Conservation (phyloP, 2,329 filamentous ascomycete species). For the Orbilia oligospora region DNA sequence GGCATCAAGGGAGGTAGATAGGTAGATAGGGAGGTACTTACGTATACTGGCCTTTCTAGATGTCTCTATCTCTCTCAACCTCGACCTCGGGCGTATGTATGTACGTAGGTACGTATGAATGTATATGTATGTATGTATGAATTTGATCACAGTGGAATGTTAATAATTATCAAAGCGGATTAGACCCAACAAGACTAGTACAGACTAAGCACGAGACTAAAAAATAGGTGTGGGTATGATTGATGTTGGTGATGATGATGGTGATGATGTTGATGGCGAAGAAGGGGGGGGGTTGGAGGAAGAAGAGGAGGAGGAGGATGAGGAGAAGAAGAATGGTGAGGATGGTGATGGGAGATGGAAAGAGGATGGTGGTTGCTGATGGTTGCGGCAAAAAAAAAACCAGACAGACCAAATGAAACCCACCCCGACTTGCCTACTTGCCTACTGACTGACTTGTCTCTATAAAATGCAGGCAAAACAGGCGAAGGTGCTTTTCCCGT, state of each 20-base stretch:
- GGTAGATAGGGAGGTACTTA: too few relatives aligned
- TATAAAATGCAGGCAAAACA: conserved; percentile 15
- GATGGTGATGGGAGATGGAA: background rate
- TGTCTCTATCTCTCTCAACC: too few relatives aligned
- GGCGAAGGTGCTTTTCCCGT: conserved; percentile 5
- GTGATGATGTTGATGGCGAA: background rate
- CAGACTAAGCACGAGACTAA: background rate
- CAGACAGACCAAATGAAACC: background rate
- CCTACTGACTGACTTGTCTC: too few relatives aligned
- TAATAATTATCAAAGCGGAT: background rate
- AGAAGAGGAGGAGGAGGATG: background rate
- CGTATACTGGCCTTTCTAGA: too few relatives aligned
- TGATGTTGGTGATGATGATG: conserved; percentile 4
- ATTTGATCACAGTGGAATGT: background rate
- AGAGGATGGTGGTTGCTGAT: background rate
- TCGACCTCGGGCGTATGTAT: too few relatives aligned
- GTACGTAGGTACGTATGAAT: too few relatives aligned
- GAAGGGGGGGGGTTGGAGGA: too few relatives aligned
- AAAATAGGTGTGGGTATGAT: background rate
- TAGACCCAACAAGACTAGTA: background rate
- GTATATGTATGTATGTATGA: too few relatives aligned
- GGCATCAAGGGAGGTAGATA: too few relatives aligned
- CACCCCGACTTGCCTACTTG: background rate
- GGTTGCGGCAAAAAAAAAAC: conserved; percentile 2
- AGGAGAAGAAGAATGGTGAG: background rate